Base-by-base conservation (phyloP, 192 early-diverging fungal species). In the Linnemannia hyalina region DNA sequence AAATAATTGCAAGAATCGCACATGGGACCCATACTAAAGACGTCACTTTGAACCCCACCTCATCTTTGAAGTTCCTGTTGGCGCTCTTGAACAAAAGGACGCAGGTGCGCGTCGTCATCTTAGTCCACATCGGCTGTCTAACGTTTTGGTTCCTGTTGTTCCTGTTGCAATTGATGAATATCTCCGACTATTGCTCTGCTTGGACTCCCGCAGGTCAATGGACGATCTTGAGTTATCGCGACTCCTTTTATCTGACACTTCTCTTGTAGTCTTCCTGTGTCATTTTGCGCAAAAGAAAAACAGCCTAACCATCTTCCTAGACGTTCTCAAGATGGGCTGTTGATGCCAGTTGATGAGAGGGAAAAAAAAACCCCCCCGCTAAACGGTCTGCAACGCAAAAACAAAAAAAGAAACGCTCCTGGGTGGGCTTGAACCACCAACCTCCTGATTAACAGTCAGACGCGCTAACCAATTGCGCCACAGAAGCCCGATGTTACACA, bases 401-500 rank as follows among this genome's bases (percentile, higher is more conserved):
- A n/a, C n/a, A n/a, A 6, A 68, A 76, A 76, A 68, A 68, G 40
- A 76, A 29, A 35, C 75, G 89, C 90, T 90, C 90, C 90, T 77
- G 88, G 90, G 89, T 89, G 88, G 90, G 90, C 89, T 91, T 74
- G 90, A 91, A 91, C 90, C 89, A 89, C 90, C 91, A 91, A 91
- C 91, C 91, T 91, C 91, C 88, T 88, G 91, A 89, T 91, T 91
- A 91, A 91, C 91, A 91, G 91, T 89, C 91, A 88, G 88, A 91
- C 90, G 90, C 90, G 90, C 90, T 91, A 91, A 81, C 89, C 89
- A 88, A 90, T 91, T 91, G 90, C 90, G 89, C 90, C 90, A 91
- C 88, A 76, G 80, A 84, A 90, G 90, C 90, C 8, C 0, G 40
- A 60, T 75, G 3, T 29, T 32, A 4, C 6, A 0, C 1, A 3